Percentiles rank a stretch among this genome's conserved stretches.
These are phyloP conservation scores for Tulasnella sp. DNA, from an alignment of 768 basidiomycete species.

Conservation along the genomic window DNA sequence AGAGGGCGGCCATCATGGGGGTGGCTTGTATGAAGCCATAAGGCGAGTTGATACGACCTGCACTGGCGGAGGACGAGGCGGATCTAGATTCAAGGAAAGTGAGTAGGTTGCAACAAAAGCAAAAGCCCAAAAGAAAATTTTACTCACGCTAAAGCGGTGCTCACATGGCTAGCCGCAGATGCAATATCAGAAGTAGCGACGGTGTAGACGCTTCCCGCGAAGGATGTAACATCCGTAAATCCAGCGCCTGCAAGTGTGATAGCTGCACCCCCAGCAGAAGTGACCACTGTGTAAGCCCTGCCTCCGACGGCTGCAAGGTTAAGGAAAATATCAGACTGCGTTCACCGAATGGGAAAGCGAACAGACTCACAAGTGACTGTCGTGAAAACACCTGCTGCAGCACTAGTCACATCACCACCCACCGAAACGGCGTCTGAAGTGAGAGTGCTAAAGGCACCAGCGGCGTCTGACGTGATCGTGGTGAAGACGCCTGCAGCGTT, in stretches of 20 bases:
- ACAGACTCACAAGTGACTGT: constrained; percentile 22
- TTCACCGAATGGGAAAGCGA: background rate
- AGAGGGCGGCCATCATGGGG: constrained; percentile 27
- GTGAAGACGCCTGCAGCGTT: too few species aligned
- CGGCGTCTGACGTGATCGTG: too few species aligned
- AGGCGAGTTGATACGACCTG: constrained; percentile 19
- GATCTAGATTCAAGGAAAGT: constrained; percentile 26
- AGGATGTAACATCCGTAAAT: constrained; percentile 32
- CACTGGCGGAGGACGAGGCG: constrained; percentile 24
- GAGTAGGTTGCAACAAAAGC: background rate
- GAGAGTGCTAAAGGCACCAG: too few species aligned
- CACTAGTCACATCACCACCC: background rate
- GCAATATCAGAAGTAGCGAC: constrained; percentile 27
- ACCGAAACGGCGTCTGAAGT: too few species aligned
- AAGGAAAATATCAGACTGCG: background rate
- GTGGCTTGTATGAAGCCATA: constrained; percentile 19
- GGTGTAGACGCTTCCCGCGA: constrained; percentile 45
- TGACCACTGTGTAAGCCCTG: constrained; percentile 42
- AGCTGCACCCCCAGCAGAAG: constrained; percentile 46
- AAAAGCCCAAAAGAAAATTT: background rate
- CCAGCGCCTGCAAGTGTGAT: constrained; percentile 46
- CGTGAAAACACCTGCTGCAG: constrained; percentile 25
- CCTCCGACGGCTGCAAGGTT: constrained; percentile 41
- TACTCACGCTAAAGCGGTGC: background rate
- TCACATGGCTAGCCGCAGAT: constrained; percentile 10